Evolutionary conservation across 2,329 filamentous ascomycete species (phyloP).

Genomic region (Pseudogymnoascus sp.): DNA sequence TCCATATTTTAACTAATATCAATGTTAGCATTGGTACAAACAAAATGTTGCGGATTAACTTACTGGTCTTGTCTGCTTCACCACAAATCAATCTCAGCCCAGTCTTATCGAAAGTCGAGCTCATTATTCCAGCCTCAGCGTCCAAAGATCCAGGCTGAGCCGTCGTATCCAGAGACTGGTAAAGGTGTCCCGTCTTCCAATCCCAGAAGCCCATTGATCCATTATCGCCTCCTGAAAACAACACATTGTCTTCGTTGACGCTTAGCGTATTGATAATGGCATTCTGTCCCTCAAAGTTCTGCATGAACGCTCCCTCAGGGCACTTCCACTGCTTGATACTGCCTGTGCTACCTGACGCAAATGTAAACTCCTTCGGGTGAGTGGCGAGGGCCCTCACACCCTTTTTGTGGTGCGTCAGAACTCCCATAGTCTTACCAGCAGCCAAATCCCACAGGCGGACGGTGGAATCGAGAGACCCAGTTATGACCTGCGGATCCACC

Average conservation of each 20-base stretch:
- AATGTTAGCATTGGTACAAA: slow-evolving; percentile 21
- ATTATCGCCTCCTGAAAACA: slow-evolving; percentile 93
- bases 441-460: slow-evolving; percentile 92
- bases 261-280: slow-evolving; percentile 90
- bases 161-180: slow-evolving; percentile 81
- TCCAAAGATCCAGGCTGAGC: slow-evolving; percentile 92
- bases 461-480: slow-evolving; percentile 83
- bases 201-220: slow-evolving; percentile 98
- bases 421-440: slow-evolving; percentile 91
- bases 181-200: slow-evolving; percentile 92
- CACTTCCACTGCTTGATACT: slow-evolving; percentile 99
- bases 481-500: slow-evolving; percentile 92
- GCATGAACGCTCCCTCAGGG: slow-evolving; percentile 96
- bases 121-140: slow-evolving; percentile 91
- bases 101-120: slow-evolving; percentile 82
- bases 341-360: slow-evolving; percentile 82
- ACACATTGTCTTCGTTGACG: slow-evolving; percentile 88
- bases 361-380: slow-evolving; percentile 92
- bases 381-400: slow-evolving; percentile 76
- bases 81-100: slow-evolving; percentile 86
- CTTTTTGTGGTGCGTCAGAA: slow-evolving; percentile 97
- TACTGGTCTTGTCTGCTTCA: slow-evolving; percentile 90
- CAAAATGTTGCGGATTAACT: slow-evolving; percentile 23
- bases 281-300: slow-evolving; percentile 96
- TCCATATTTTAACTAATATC: slow-evolving; percentile 79